These are phyloP conservation scores for Daldinia grandis DNA, from an alignment of 495 filamentous ascomycete species.

Conservation along the genomic window DNA sequence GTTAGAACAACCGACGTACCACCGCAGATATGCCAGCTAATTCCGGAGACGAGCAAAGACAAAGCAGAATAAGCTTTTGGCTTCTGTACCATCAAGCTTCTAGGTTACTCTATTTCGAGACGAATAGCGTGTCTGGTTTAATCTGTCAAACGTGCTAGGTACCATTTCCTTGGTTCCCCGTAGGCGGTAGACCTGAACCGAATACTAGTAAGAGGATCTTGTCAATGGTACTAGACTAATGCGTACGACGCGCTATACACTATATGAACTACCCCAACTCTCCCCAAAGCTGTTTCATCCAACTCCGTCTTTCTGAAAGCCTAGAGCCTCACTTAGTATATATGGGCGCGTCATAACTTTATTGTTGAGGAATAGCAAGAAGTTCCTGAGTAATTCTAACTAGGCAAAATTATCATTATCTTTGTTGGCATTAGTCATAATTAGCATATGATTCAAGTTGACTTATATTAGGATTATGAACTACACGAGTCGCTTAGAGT, in stretches of 20 bases:
- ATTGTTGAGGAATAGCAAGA: no score
- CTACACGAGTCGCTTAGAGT: not conserved
- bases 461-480: not conserved
- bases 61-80: not conserved
- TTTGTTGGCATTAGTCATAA: no score
- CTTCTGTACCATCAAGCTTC: not conserved
- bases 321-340: not conserved
- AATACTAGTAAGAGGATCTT: not conserved
- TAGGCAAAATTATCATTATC: no score
- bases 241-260: not conserved
- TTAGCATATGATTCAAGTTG: not conserved
- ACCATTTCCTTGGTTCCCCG: not conserved
- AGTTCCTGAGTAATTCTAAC: no score
- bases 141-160: not conserved
- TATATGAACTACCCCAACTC: not conserved
- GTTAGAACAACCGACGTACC: conserved; percentile 32
- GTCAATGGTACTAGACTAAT: not conserved
- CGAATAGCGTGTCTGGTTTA: not conserved
- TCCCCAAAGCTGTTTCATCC: not conserved
- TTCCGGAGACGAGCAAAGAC: not conserved
- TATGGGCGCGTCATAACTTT: not conserved
- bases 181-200: not conserved
- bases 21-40: conserved; percentile 22
- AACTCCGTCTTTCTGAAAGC: not conserved
- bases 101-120: not conserved